Base-by-base conservation (phyloP, 129 eudicot species). In the Scalesia atractyloides region DNA sequence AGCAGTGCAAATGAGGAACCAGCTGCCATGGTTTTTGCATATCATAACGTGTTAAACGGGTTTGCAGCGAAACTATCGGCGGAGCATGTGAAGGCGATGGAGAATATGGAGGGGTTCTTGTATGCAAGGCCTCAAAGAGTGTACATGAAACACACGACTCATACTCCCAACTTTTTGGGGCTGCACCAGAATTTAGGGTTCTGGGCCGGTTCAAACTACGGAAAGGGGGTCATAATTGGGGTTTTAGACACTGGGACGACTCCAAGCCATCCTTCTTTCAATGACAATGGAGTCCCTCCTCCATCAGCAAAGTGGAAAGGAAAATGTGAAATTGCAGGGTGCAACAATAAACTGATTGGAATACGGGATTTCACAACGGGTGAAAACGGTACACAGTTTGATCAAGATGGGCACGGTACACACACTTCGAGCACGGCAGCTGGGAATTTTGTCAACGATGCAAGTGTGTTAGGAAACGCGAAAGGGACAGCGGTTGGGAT, bases 221-320 rank as follows among this genome's bases (percentile, higher is more conserved):
- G 96, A 1, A 77, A 85, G 36, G 91, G 93, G 2, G 79, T 83
- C 0, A 83, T 90, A n/a, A 83, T 90, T 4, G 93, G 96, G 3
- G 62, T 90, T 44, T 15, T 90, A 10, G 97, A 90, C 70, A 54
- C 83, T 1, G 94, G 97, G 36, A 77, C 87, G 11, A 47, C 76
- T 10, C 94, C 94, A 0, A 52, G 47, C 13, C 96, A 90, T 47
- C 96, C 96, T 15, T 90, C 93, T 6, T 90, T 90, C 41, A 66
- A 46, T 12, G 94, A 87, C 53, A 46, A 64, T 0, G 85, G 86
- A 9, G 70, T 90, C 82, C 81, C 87, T 9, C 88, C 97, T 39
- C 97, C 97, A 15, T 94, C 97, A 0, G 78, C 81, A 1, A 87
- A 85, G 61, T 90, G 97, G 97, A 90, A 87, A 60, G 94, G 93